A percentile compares a stretch with the other conserved stretches of the same genome.
Conservation (phyloP, 371 early-diverging fungal species). For the Mortierella sp. region DNA sequence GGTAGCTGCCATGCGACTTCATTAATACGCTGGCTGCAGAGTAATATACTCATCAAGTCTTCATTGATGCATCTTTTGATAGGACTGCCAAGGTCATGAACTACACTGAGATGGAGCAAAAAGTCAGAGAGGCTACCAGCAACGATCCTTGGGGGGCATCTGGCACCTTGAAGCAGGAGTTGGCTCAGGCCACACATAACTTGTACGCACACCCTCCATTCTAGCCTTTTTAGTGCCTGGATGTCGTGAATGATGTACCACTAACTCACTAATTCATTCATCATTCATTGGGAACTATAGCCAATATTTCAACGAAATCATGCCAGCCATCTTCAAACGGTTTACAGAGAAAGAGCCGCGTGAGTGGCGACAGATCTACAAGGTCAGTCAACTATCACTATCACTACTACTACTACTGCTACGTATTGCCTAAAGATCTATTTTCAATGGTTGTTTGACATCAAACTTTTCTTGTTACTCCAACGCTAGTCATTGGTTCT, state of each 20-base stretch:
- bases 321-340: conserved; percentile 90
- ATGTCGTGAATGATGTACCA: neutral
- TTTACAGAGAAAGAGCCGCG: conserved; percentile 86
- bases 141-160: conserved; percentile 94
- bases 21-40: neutral
- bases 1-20: neutral
- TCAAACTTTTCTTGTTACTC: neutral
- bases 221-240: neutral
- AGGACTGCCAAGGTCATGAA: conserved; percentile 74
- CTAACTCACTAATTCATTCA: neutral
- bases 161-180: conserved; percentile 90
- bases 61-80: conserved; percentile 15
- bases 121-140: conserved; percentile 89
- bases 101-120: conserved; percentile 90
- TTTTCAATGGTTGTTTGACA: no score
- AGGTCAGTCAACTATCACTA: conserved; percentile 62
- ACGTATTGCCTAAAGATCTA: no score
- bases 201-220: conserved; percentile 65
- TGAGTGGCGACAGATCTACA: conserved; percentile 96
- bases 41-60: neutral
- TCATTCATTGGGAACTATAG: conserved; percentile 57
- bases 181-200: conserved; percentile 87
- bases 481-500: conserved; percentile 82
- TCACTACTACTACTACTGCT: no score
- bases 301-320: conserved; percentile 92